Base-by-base conservation (phyloP, 2,329 filamentous ascomycete genomes). In the Alternaria triticina region DNA sequence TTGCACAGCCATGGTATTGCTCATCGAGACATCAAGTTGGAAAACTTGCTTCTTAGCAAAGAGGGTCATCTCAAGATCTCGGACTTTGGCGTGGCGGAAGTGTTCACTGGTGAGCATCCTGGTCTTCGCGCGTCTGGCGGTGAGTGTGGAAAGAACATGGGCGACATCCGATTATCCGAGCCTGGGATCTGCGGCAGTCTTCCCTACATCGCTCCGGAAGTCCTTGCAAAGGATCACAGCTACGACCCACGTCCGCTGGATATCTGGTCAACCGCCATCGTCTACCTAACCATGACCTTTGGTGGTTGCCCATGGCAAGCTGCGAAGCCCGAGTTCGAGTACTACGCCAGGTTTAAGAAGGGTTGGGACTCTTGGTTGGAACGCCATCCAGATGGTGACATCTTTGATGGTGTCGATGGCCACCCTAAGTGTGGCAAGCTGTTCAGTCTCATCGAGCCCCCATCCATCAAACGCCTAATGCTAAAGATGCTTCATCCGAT, bases 11-110 rank as follows among this genome's bases (percentile, higher is more conserved):
- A 95, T 73, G 94, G 93, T 61, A 94, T 97, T 74, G 94, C 93
- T 2, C 94, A 97, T 80, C 91, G 94, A 52, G 94, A 97, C 71
- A 91, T 97, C 82, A 97, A 97, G 81, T 86, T 94, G 11, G 94
- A 97, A 78, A 97, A 97, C 72, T 83, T 96, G 23, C 85, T 97
- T 30, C 86, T 97, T 63, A 91, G 89, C 50, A 89, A 88, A 70
- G 88, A 93, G 62, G 93, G 93, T 75, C 90, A 93, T 77, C 85
- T 97, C 59, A 97, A 97, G 82, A 94, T 97, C 63, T 94, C 93
- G 54, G 94, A 97, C 78, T 97, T 97, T 81, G 94, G 94, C 57
- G 92, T 95, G 13, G 94, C 92, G 0, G 92, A 96, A 76, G 91
- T 96, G 17, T 97, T 97, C 75, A 88, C 86, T 57, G 93, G 93